phyloP scores from a whole-genome alignment of 2,329 filamentous ascomycete genomes.

The Verticillium klebahnii region DNA sequence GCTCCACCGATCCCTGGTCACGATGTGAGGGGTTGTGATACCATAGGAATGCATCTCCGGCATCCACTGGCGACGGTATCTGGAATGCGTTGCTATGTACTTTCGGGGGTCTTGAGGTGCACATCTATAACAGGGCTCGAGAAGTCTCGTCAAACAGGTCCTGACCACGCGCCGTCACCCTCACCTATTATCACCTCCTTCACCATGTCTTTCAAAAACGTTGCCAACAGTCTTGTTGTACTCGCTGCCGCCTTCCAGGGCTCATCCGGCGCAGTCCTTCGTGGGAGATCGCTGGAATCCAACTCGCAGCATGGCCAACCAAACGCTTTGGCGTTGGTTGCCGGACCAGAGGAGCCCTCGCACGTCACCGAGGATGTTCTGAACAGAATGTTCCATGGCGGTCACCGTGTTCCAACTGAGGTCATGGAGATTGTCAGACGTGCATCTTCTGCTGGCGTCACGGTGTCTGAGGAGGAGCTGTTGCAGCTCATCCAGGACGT shows the following conservation, averaged over 20 bases:
- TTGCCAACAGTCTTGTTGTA: conserved; percentile 3
- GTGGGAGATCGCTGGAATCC: not conserved
- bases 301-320: not conserved
- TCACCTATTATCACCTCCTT: not conserved
- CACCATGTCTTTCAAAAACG: conserved; percentile 11
- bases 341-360: not conserved
- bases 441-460: not conserved
- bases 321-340: not conserved
- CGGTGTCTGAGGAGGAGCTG: conserved; percentile 1
- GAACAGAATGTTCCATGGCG: not conserved
- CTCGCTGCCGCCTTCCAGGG: conserved; percentile 9
- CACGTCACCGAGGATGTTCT: not conserved
- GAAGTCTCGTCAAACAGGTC: not conserved
- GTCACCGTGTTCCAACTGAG: not conserved
- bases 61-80: not conserved
- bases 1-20: not conserved
- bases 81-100: conserved; percentile 13
- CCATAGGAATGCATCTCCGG: conserved; percentile 8
- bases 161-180: not conserved
- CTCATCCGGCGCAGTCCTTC: conserved; percentile 11
- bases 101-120: not conserved
- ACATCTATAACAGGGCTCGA: conserved; percentile 12
- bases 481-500: conserved; percentile 4
- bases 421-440: not conserved
- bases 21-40: not conserved